Evolutionary conservation across 768 basidiomycete species (phyloP), one percentile per base, ranked within the genome.

Genomic region (Cyathus striatus): DNA sequence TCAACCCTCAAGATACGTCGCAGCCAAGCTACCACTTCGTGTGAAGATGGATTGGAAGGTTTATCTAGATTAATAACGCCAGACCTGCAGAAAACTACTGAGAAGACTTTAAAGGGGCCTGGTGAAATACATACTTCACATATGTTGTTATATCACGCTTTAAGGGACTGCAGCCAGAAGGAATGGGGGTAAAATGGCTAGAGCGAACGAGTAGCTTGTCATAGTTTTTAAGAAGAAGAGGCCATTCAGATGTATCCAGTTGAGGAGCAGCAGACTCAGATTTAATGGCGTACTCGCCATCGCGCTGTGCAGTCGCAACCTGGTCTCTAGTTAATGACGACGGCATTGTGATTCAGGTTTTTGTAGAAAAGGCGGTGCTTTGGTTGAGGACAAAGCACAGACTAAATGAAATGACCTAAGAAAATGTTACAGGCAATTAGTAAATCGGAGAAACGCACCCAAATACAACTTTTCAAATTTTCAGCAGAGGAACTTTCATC

Each of bases 41-140:
- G 96, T 4, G 94, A 95, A 14, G 94, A 96, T 3, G 95, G 95
- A 67, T 98, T 99, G 23, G 95, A 97, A 18, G 96, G 96, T 60
- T 99, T 99, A 79, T 99, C 96, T 52, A 99, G 76, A 70, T 99
- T 99, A 63, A 99, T 99, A 41, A 97, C 90, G 53, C 96, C 96
- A 52, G 94, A 91, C 73, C 92, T 95, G 50, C n/a, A 48, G 38
- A 38, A 20, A 6, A 10, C 17, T 44, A 23, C 45, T 34, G 40
- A 47, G 40, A 35, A 47, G n/a, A 18, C 26, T 49, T 21, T 41
- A 44, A 32, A 35, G 23, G 10, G 12, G 24, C 26, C 20, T 38
- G 2, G 20, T 5, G 25, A 30, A 33, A 6, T 24, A 61, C 66
- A 41, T 59, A 90, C 88, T 93, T 95, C 64, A 99, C 81, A 66